A percentile compares a stretch with the other conserved stretches of the same genome.
phyloP scores from a whole-genome alignment of 805 yeast species.

The Yamadazyma endophytica region DNA sequence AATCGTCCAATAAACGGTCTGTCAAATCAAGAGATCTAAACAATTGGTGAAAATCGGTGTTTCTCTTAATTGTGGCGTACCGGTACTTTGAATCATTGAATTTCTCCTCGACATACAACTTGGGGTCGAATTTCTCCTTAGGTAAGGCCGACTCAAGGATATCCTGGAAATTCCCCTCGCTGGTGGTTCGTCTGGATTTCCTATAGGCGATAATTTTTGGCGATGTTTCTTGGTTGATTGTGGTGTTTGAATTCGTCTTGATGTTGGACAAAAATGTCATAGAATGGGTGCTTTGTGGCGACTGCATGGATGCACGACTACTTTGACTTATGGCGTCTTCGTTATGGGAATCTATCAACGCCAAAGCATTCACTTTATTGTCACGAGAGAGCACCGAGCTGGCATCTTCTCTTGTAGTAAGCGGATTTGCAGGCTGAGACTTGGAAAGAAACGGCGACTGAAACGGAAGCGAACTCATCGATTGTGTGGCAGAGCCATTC shows the following conservation, averaged over 20 bases:
- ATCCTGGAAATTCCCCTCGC: slow-evolving; percentile 22
- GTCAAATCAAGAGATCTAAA: slow-evolving; percentile 65
- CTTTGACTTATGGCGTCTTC: slow-evolving; percentile 5
- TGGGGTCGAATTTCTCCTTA: slow-evolving; percentile 29
- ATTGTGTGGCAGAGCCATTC: slow-evolving; percentile 3
- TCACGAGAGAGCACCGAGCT: slow-evolving; percentile 30
- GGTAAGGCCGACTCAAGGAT: slow-evolving; percentile 10
- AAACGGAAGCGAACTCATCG: slow-evolving; percentile 16
- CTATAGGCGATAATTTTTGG: slow-evolving; percentile 39
- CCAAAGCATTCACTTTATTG: slow-evolving; percentile 7
- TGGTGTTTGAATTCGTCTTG: slow-evolving; percentile 4
- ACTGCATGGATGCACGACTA: slow-evolving; percentile 4
- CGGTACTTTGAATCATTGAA: slow-evolving; percentile 56
- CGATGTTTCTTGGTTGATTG: slow-evolving; percentile 11
- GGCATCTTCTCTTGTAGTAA: slow-evolving; percentile 49
- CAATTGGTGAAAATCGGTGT: slow-evolving; percentile 71
- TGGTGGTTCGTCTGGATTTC: slow-evolving; percentile 28
- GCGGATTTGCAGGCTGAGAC: slow-evolving; percentile 49
- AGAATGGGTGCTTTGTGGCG: slow-evolving; percentile 5
- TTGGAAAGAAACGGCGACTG: slow-evolving; percentile 35
- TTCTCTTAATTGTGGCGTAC: slow-evolving; percentile 59
- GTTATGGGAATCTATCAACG: slow-evolving; percentile 5
- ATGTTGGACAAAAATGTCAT: slow-evolving; percentile 1
- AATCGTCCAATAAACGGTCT: slow-evolving; percentile 80
- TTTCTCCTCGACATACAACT: slow-evolving; percentile 53